Conservation (phyloP, 768 basidiomycete genomes). For the Leucocoprinus leucothites region DNA sequence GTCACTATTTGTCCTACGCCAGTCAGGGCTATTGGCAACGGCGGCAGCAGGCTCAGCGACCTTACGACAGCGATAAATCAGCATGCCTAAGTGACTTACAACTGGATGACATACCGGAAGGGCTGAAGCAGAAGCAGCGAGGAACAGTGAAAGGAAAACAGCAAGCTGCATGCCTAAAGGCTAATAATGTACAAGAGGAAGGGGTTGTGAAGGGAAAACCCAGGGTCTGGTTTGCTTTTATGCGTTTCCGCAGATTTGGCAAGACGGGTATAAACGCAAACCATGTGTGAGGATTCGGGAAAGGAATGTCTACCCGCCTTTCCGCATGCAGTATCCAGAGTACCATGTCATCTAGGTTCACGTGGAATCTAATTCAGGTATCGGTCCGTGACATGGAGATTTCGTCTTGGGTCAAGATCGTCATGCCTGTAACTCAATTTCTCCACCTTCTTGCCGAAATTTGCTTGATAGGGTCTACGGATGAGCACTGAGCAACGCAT, state of each 20-base stretch:
- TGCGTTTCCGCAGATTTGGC: constrained; percentile 24
- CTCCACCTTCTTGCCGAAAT: constrained; percentile 4
- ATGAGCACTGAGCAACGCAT: background rate
- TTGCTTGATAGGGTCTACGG: background rate
- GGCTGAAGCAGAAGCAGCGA: constrained; percentile 31
- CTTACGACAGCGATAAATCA: constrained; percentile 13
- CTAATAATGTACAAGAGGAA: constrained; percentile 26
- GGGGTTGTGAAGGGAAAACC: constrained; percentile 19
- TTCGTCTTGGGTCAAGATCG: background rate
- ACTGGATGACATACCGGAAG: constrained; percentile 31
- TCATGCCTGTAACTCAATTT: constrained; percentile 1
- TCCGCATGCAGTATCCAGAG: constrained; percentile 29
- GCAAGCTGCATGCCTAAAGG: constrained; percentile 30
- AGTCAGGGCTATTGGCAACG: constrained; percentile 6
- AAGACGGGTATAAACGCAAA: constrained; percentile 31
- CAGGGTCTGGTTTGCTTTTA: constrained; percentile 29
- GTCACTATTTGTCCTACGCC: constrained; percentile 17
- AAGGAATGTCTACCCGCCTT: constrained; percentile 33
- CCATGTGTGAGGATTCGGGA: constrained; percentile 26
- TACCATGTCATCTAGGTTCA: constrained; percentile 25
- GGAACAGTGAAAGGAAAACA: constrained; percentile 29
- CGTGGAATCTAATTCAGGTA: constrained; percentile 18
- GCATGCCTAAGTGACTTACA: constrained; percentile 1
- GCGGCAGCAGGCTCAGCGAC: constrained; percentile 19
- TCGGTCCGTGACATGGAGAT: constrained; percentile 10